Evolutionary conservation across 805 yeast species (phyloP).

Genomic region (Metschnikowia colocasiae): DNA sequence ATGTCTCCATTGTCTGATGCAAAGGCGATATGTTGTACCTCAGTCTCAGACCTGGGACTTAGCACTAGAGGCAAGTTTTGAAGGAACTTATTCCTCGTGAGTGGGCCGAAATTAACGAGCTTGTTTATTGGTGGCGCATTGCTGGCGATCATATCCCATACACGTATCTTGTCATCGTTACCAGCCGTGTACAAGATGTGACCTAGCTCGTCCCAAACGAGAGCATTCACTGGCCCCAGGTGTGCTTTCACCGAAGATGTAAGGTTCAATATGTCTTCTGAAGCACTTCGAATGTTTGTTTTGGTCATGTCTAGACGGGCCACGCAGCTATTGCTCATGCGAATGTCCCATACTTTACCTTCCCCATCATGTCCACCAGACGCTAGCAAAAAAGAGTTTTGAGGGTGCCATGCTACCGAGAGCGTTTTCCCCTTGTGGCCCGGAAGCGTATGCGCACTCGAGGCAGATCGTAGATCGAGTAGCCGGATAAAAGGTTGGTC

Average conservation of each 20-base stretch:
- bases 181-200: constrained; percentile 63
- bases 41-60: constrained; percentile 50
- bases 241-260: constrained; percentile 58
- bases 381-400: constrained; percentile 55
- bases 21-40: constrained; percentile 55
- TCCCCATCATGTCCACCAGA: constrained; percentile 83
- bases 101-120: constrained; percentile 72
- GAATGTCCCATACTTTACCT: constrained; percentile 79
- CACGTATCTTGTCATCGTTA: constrained; percentile 71
- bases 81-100: constrained; percentile 59
- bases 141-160: constrained; percentile 62
- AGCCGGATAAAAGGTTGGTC: constrained; percentile 69
- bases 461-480: constrained; percentile 67
- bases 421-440: constrained; percentile 59
- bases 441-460: constrained; percentile 66
- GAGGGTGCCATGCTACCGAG: constrained; percentile 74
- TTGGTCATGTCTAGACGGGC: constrained; percentile 57
- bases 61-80: constrained; percentile 50
- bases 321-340: constrained; percentile 63
- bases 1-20: constrained; percentile 78
- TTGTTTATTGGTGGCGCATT: constrained; percentile 49
- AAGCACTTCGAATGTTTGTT: constrained; percentile 27
- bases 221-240: constrained; percentile 71
- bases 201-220: constrained; percentile 71
- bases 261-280: constrained; percentile 23